phyloP scores from a whole-genome alignment of 2,329 filamentous ascomycete species.

The Hansfordia pulvinata region DNA sequence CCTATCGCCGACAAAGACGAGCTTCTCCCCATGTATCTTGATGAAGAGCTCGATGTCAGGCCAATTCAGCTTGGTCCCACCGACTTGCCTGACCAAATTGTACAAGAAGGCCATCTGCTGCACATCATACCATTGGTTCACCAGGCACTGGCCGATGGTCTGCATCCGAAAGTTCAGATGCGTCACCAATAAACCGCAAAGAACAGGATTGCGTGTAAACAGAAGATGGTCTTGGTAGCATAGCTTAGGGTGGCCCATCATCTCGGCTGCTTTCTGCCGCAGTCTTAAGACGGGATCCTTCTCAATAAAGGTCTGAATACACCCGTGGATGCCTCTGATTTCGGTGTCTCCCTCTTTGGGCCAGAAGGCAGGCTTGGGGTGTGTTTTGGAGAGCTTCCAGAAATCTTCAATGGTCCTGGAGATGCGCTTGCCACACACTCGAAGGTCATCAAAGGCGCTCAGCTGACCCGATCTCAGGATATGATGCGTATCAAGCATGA shows the following conservation, averaged over 20 bases:
- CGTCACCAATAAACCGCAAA: constrained; percentile 12
- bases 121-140: constrained; percentile 15
- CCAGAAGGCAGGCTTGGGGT: constrained; percentile 13
- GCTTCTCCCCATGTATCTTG: constrained; percentile 15
- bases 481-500: constrained; percentile 20
- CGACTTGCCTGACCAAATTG: constrained; percentile 11
- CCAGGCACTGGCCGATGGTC: constrained; percentile 10
- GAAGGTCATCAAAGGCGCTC: constrained; percentile 10
- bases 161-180: constrained; percentile 15
- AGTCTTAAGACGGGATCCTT: constrained; percentile 8
- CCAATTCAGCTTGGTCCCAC: constrained; percentile 8
- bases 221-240: constrained; percentile 9
- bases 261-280: too few species aligned
- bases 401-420: constrained; percentile 13
- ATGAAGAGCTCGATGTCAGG: constrained; percentile 17
- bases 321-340: constrained; percentile 8
- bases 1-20: constrained; percentile 14
- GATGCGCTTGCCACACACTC: constrained; percentile 13
- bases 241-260: too few species aligned
- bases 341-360: constrained; percentile 10
- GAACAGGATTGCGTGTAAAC: constrained; percentile 11
- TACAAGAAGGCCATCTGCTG: constrained; percentile 15
- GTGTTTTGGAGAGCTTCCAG: constrained; percentile 8
- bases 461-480: constrained; percentile 12
- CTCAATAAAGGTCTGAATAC: constrained; percentile 5